These are phyloP conservation scores for Mesembryanthemum crystallinum DNA, from an alignment of 148 eudicot genomes.

Conservation along the genomic window DNA sequence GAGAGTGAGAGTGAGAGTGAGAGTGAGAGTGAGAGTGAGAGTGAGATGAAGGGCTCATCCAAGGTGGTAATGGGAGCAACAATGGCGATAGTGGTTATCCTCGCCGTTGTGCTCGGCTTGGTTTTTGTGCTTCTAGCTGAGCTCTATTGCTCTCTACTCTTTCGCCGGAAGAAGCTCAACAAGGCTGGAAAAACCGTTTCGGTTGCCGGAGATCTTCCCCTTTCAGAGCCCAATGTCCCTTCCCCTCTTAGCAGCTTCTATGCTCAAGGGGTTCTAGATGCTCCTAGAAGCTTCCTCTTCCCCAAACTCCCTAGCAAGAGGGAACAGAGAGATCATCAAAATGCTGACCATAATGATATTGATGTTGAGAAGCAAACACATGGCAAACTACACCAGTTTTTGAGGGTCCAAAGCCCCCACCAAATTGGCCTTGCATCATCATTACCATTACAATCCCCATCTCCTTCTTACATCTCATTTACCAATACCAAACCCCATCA, in stretches of 20 bases:
- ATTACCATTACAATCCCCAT: slow-evolving; percentile 17
- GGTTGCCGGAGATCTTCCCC: slow-evolving; percentile 12
- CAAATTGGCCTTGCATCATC: slow-evolving; percentile 25
- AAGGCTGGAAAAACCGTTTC: slow-evolving; percentile 10
- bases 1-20: slow-evolving; percentile 41
- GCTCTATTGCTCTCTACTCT: slow-evolving; percentile 66
- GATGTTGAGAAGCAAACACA: slow-evolving; percentile 40
- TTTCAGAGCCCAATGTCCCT: slow-evolving; percentile 25
- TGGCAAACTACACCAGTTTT: slow-evolving; percentile 36
- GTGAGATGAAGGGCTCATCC: slow-evolving; percentile 54
- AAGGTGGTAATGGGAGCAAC: slow-evolving; percentile 68
- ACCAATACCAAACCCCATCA: slow-evolving; percentile 4
- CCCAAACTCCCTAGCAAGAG: slow-evolving; percentile 42
- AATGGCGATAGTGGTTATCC: slow-evolving; percentile 48
- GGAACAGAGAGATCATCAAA: slow-evolving; percentile 6
- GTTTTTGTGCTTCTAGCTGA: slow-evolving; percentile 64
- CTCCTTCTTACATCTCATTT: slow-evolving; percentile 26
- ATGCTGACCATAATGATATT: slow-evolving; percentile 17
- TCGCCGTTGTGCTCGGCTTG: slow-evolving; percentile 51
- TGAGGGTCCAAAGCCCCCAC: slow-evolving; percentile 27
- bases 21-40: slow-evolving; percentile 28
- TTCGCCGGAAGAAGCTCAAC: slow-evolving; percentile 23
- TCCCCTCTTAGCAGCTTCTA: slow-evolving; percentile 50
- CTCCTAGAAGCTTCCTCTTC: slow-evolving; percentile 70
- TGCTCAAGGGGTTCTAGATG: slow-evolving; percentile 61